A percentile compares a stretch with the other conserved stretches of the same genome.
Conservation (phyloP, 1,284 basidiomycete species). For the Cryptococcus deneoformans region DNA sequence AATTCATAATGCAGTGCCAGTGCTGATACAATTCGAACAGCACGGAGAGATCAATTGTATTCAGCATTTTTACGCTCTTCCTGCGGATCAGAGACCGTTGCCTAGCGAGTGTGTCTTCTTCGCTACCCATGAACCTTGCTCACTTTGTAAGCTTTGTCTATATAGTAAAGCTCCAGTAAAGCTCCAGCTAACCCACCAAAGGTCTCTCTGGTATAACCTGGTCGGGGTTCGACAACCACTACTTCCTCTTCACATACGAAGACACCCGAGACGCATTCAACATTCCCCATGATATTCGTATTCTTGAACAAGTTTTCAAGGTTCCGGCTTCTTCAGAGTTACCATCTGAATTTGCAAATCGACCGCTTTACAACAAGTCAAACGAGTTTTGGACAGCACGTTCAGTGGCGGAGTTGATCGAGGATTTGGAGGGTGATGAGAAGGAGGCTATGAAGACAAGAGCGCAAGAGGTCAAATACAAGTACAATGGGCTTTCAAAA, state of each 20-base stretch:
- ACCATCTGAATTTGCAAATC: constrained; percentile 4
- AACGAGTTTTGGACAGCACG: constrained; percentile 28
- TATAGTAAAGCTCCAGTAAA: no score
- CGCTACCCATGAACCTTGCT: constrained; percentile 36
- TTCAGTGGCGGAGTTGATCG: constrained; percentile 20
- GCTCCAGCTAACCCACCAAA: neutral
- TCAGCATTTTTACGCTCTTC: constrained; percentile 27
- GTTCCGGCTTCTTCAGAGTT: no score
- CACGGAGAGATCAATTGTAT: constrained; percentile 35
- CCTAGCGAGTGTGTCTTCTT: constrained; percentile 31
- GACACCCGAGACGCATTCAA: constrained; percentile 28
- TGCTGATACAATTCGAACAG: constrained; percentile 1
- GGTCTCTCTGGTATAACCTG: constrained; percentile 33
- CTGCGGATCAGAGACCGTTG: constrained; percentile 12
- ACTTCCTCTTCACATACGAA: constrained; percentile 31
- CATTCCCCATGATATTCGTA: constrained; percentile 13
- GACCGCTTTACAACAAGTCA: constrained; percentile 26
- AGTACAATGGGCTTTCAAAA: constrained; percentile 19
- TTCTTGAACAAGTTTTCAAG: no score
- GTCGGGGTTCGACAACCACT: constrained; percentile 31
- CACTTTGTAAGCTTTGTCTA: constrained; percentile 22
- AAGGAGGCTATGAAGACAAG: constrained; percentile 2
- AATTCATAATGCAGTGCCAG: neutral
- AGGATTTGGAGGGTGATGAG: constrained; percentile 12
- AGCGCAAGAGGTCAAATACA: constrained; percentile 13